A percentile compares a stretch with the other conserved stretches of the same genome.
Conservation (phyloP, 441 rosid genomes). For the Sinapis alba region DNA sequence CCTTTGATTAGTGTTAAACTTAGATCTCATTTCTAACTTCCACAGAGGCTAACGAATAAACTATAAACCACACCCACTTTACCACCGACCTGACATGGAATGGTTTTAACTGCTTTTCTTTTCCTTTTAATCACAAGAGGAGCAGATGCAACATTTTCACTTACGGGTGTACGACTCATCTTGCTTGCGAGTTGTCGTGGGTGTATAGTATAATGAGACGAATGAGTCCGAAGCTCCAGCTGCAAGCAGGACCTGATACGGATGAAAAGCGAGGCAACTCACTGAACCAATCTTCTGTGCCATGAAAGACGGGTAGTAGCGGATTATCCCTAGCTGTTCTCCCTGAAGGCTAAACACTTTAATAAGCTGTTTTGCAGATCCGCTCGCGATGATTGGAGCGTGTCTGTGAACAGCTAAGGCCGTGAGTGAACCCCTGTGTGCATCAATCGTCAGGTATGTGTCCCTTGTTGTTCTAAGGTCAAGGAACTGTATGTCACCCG, state of each 20-base stretch:
- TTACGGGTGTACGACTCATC: conserved; percentile 14
- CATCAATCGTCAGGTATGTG: conserved; percentile 66
- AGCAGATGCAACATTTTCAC: conserved; percentile 1
- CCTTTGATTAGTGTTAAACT: too few relatives aligned
- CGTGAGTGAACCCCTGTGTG: conserved; percentile 85
- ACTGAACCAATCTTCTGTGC: conserved; percentile 94
- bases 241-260: conserved; percentile 76
- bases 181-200: conserved; percentile 41
- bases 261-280: conserved; percentile 85
- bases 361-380: conserved; percentile 80
- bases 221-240: conserved; percentile 85
- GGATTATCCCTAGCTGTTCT: conserved; percentile 69
- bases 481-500: too few relatives aligned
- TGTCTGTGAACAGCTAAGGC: conserved; percentile 88
- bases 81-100: too few relatives aligned
- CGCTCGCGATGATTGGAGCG: conserved; percentile 86
- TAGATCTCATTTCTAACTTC: too few relatives aligned
- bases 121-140: conserved; percentile 4
- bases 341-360: conserved; percentile 85
- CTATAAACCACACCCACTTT: too few relatives aligned
- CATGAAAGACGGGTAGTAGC: conserved; percentile 76
- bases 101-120: not conserved
- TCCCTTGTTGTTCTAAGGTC: conserved; percentile 63
- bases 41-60: too few relatives aligned
- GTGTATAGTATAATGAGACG: conserved; percentile 78